phyloP scores from a whole-genome alignment of 2,329 filamentous ascomycete genomes.

The Chrysoporthe deuterocubensis region DNA sequence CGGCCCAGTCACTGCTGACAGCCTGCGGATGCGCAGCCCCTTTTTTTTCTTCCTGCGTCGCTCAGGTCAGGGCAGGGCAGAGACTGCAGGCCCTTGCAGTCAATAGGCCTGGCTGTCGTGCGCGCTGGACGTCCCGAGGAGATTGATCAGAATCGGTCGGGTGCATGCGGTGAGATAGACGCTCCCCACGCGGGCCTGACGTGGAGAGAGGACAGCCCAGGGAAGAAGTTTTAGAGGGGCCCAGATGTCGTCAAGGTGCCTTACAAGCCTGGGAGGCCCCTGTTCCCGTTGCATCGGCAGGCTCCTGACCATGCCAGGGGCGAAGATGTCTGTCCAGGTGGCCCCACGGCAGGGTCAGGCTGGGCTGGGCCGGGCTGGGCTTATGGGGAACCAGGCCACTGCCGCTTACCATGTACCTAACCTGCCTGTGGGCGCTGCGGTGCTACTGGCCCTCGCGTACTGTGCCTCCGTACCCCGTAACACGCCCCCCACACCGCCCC shows the following conservation, averaged over 20 bases:
- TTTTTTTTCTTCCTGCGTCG: neutral
- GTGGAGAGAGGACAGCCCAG: slow-evolving; percentile 5
- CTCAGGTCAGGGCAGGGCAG: neutral
- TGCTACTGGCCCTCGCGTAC: neutral
- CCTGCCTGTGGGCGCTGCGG: neutral
- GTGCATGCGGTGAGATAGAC: slow-evolving; percentile 1
- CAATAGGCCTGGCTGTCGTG: neutral
- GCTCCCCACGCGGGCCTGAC: slow-evolving; percentile 1
- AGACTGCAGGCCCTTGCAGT: neutral
- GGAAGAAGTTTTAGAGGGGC: neutral
- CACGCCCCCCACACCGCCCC: neutral
- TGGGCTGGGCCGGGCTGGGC: no score
- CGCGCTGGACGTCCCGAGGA: neutral
- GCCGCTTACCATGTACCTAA: slow-evolving; percentile 1
- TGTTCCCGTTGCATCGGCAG: slow-evolving; percentile 16
- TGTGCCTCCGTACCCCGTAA: neutral
- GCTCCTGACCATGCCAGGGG: neutral
- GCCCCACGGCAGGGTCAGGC: slow-evolving; percentile 2
- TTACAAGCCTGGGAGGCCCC: slow-evolving; percentile 25
- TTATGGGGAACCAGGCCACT: slow-evolving; percentile 5
- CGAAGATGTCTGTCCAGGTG: slow-evolving; percentile 13
- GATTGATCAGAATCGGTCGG: neutral
- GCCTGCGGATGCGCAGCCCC: slow-evolving; percentile 4
- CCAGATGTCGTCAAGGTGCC: slow-evolving; percentile 24
- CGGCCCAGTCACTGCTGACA: neutral